These are phyloP conservation scores for Colletotrichum zoysiae DNA, from an alignment of 2,329 filamentous ascomycete species.

Conservation along the genomic window DNA sequence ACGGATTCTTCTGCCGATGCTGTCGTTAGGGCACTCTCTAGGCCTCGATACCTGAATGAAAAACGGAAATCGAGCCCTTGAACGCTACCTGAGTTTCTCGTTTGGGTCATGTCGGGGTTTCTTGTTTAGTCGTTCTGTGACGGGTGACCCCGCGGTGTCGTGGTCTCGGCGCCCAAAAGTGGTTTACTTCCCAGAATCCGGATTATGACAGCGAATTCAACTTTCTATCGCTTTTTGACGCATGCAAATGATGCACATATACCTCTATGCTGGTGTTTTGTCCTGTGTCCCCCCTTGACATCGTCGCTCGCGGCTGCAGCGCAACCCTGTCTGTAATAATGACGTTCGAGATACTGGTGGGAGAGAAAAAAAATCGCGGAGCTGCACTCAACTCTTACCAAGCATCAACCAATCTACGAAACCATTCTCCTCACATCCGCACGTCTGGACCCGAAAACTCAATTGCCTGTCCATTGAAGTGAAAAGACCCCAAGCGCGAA, in stretches of 20 bases:
- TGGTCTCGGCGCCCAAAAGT: slow-evolving; percentile 27
- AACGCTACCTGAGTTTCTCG: slow-evolving; percentile 15
- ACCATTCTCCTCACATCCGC: neutral
- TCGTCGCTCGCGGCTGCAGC: neutral
- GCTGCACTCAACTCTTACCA: slow-evolving; percentile 6
- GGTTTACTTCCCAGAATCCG: slow-evolving; percentile 23
- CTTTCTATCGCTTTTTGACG: slow-evolving; percentile 16
- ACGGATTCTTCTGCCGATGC: slow-evolving; percentile 55
- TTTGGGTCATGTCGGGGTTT: slow-evolving; percentile 30
- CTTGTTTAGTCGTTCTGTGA: slow-evolving; percentile 21
- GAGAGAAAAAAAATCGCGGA: neutral
- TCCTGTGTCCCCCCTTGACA: neutral
- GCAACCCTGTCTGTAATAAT: slow-evolving; percentile 36
- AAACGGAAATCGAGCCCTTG: slow-evolving; percentile 43
- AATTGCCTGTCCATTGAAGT: too few relatives aligned
- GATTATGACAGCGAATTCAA: slow-evolving; percentile 41
- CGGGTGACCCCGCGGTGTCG: slow-evolving; percentile 31
- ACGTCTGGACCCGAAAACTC: neutral
- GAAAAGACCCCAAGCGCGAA: neutral
- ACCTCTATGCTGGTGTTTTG: neutral
- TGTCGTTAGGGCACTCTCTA: slow-evolving; percentile 55
- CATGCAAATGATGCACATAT: neutral
- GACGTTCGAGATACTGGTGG: slow-evolving; percentile 35
- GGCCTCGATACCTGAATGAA: slow-evolving; percentile 44
- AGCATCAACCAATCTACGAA: slow-evolving; percentile 1